Conservation (phyloP, 768 basidiomycete genomes). For the Termitomyces heimii region DNA sequence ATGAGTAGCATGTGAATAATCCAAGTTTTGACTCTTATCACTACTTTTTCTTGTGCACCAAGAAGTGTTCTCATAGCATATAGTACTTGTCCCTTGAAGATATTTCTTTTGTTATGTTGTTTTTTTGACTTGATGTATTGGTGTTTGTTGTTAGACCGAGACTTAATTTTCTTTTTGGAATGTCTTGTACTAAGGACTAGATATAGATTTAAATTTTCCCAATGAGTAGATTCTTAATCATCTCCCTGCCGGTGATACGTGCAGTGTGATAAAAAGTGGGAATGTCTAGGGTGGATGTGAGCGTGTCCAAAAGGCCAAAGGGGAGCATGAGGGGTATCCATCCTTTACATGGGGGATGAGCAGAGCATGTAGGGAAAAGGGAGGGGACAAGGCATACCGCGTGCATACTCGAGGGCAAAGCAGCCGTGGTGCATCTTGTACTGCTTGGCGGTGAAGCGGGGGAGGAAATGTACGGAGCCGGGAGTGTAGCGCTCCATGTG, state of each 20-base stretch:
- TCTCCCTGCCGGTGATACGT: slow-evolving; percentile 78
- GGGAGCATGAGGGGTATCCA: slow-evolving; percentile 98
- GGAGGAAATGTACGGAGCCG: slow-evolving; percentile 82
- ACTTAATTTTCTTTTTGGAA: too few species aligned
- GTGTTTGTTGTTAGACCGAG: too few species aligned
- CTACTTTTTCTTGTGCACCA: too few species aligned
- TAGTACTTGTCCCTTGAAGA: too few species aligned
- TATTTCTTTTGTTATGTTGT: too few species aligned
- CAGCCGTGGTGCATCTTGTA: slow-evolving; percentile 98
- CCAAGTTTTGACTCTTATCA: too few species aligned
- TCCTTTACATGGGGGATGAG: too few species aligned
- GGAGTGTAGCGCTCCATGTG: slow-evolving; percentile 82
- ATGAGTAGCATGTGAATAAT: too few species aligned
- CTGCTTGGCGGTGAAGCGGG: slow-evolving; percentile 83
- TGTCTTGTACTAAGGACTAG: too few species aligned
- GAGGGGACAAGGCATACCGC: slow-evolving; percentile 47
- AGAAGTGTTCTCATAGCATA: too few species aligned
- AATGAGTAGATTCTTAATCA: slow-evolving; percentile 69
- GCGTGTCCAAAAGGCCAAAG: slow-evolving; percentile 82
- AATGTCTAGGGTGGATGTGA: slow-evolving; percentile 88
- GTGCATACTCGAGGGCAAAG: slow-evolving; percentile 92
- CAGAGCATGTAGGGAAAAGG: too few species aligned
- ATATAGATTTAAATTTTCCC: slow-evolving; percentile 75
- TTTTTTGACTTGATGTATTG: too few species aligned
- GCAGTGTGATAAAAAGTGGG: slow-evolving; percentile 75